Conservation (phyloP, 2,329 filamentous ascomycete species). For the Chrysoporthe puriensis region DNA sequence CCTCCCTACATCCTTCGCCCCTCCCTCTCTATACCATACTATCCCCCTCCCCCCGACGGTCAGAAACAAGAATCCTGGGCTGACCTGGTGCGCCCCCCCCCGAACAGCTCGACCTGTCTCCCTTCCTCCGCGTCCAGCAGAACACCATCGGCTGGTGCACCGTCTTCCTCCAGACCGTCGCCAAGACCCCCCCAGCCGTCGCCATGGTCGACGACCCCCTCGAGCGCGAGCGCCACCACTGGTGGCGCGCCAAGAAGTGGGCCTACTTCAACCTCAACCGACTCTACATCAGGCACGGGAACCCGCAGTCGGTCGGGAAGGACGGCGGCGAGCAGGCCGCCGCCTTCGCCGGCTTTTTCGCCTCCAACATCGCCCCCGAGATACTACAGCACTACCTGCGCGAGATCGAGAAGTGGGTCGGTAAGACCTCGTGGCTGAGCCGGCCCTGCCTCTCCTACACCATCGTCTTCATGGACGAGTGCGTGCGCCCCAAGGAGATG, state of each 20-base stretch:
- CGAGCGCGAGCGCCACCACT: slow-evolving; percentile 91
- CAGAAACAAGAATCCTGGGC: too few species aligned
- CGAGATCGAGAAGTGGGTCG: slow-evolving; percentile 97
- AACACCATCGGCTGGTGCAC: slow-evolving; percentile 95
- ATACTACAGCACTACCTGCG: slow-evolving; percentile 93
- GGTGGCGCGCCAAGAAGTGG: slow-evolving; percentile 99
- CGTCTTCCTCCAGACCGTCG: slow-evolving; percentile 87
- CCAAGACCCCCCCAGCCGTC: slow-evolving; percentile 78
- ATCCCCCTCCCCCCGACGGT: background rate
- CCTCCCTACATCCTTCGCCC: background rate
- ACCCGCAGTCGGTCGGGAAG: slow-evolving; percentile 74
- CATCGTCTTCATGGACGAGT: slow-evolving; percentile 93
- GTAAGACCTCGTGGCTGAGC: slow-evolving; percentile 92
- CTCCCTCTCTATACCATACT: background rate
- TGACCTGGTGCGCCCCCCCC: background rate
- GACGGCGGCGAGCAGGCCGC: slow-evolving; percentile 65
- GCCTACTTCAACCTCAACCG: slow-evolving; percentile 97
- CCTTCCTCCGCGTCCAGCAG: slow-evolving; percentile 75
- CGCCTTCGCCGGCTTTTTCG: slow-evolving; percentile 89
- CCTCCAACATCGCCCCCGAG: slow-evolving; percentile 87
- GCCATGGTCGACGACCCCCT: slow-evolving; percentile 79
- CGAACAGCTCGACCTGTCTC: slow-evolving; percentile 79
- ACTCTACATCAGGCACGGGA: slow-evolving; percentile 93
- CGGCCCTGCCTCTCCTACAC: slow-evolving; percentile 92
- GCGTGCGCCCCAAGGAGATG: slow-evolving; percentile 95